These are phyloP conservation scores for Mortierella sp. DNA, from an alignment of 371 early-diverging fungal genomes.

Conservation along the genomic window DNA sequence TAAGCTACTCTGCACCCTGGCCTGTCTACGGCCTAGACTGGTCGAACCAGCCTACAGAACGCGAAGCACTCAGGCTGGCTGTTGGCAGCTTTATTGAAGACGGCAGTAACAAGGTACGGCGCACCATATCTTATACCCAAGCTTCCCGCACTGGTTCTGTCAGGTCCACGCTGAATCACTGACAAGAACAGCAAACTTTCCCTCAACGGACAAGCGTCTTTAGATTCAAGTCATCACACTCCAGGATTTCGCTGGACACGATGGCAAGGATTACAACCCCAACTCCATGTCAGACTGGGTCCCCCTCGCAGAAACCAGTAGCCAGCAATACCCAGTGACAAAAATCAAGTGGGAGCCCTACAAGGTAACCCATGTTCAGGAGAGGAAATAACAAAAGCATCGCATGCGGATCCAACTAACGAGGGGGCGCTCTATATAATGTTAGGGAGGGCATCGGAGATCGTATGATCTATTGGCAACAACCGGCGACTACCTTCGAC, in stretches of 20 bases:
- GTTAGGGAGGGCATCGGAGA: constrained; percentile 56
- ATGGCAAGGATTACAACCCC: constrained; percentile 51
- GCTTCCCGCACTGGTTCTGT: background rate
- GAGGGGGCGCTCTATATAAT: constrained; percentile 1
- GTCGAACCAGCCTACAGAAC: constrained; percentile 74
- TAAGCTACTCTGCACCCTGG: constrained; percentile 87
- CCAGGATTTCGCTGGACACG: constrained; percentile 57
- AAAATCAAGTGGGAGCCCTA: constrained; percentile 91
- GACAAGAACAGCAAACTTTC: too few relatives aligned
- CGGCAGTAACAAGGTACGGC: constrained; percentile 78
- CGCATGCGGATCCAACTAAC: background rate
- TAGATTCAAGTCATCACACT: constrained; percentile 74
- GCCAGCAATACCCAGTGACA: constrained; percentile 87
- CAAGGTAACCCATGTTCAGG: constrained; percentile 58
- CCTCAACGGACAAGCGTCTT: background rate
- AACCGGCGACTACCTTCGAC: constrained; percentile 85
- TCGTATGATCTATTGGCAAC: constrained; percentile 85
- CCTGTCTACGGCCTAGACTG: constrained; percentile 89
- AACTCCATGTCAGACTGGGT: constrained; percentile 70
- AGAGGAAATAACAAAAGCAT: background rate
- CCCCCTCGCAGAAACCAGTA: constrained; percentile 78
- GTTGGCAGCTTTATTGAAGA: constrained; percentile 88
- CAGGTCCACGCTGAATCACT: background rate
- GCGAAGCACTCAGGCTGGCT: constrained; percentile 80
- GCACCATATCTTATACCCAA: background rate